phyloP scores from a whole-genome alignment of 1,284 basidiomycete genomes.

The Ceratobasidium papillatum region DNA sequence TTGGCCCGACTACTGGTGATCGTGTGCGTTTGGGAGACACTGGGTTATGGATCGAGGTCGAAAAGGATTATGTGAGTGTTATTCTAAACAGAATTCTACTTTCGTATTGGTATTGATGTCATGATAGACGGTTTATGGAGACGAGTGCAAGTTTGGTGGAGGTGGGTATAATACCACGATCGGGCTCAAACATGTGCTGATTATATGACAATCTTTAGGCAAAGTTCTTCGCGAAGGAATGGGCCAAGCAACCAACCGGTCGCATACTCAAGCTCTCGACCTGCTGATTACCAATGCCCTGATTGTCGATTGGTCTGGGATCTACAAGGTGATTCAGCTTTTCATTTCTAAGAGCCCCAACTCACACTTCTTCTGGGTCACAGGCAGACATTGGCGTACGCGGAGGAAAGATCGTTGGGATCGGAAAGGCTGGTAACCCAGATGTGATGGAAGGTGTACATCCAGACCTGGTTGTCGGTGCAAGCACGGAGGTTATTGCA shows the following conservation, averaged over 20 bases:
- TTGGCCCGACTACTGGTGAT: constrained; percentile 94
- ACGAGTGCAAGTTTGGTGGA: constrained; percentile 98
- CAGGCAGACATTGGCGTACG: constrained; percentile 98
- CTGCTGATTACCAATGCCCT: constrained; percentile 95
- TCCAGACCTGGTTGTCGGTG: constrained; percentile 80
- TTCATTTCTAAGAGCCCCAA: constrained; percentile 11
- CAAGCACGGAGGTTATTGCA: constrained; percentile 92
- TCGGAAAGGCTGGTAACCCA: constrained; percentile 98
- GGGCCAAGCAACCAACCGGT: constrained; percentile 87
- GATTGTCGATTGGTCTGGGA: constrained; percentile 94
- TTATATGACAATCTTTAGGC: constrained; percentile 58
- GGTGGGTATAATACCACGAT: constrained; percentile 58
- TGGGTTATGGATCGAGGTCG: constrained; percentile 91
- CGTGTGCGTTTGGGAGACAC: constrained; percentile 90
- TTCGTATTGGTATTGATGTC: constrained; percentile 1
- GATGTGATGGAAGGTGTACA: constrained; percentile 90
- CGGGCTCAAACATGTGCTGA: too few relatives aligned
- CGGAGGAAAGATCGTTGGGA: constrained; percentile 81
- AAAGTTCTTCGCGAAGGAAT: constrained; percentile 96
- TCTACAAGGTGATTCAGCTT: constrained; percentile 76
- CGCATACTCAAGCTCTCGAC: constrained; percentile 78
- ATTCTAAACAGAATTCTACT: not conserved
- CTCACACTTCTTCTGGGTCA: constrained; percentile 8
- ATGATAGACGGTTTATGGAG: constrained; percentile 79
- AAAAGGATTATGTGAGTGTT: constrained; percentile 78